phyloP scores from a whole-genome alignment of 2,329 filamentous ascomycete genomes.

The Trichophyton schoenleinii region DNA sequence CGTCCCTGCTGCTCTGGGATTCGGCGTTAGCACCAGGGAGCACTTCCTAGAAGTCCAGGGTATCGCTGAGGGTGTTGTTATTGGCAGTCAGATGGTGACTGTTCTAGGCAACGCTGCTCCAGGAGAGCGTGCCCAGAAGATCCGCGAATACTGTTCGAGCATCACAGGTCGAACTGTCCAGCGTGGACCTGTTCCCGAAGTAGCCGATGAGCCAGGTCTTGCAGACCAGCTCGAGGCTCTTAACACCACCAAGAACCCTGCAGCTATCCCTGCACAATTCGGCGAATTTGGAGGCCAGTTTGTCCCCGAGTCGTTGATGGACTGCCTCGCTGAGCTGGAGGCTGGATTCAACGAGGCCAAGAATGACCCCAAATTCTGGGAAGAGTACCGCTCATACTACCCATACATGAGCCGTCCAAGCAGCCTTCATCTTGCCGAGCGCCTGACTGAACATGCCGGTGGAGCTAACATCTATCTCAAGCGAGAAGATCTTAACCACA shows the following conservation, averaged over 20 bases:
- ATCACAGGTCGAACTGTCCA: slow-evolving; percentile 47
- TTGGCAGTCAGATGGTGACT: slow-evolving; percentile 88
- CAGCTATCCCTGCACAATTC: slow-evolving; percentile 69
- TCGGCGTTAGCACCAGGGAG: slow-evolving; percentile 88
- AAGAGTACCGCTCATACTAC: slow-evolving; percentile 91
- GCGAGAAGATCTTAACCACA: slow-evolving; percentile 94
- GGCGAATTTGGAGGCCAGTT: slow-evolving; percentile 96
- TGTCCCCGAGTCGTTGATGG: slow-evolving; percentile 94
- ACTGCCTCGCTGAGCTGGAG: slow-evolving; percentile 83
- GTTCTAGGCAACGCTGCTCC: slow-evolving; percentile 57
- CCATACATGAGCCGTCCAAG: slow-evolving; percentile 94
- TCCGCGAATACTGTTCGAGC: slow-evolving; percentile 76
- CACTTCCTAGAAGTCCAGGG: slow-evolving; percentile 78
- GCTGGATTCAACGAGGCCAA: slow-evolving; percentile 77
- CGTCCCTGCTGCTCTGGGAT: slow-evolving; percentile 82
- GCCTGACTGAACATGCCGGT: slow-evolving; percentile 75
- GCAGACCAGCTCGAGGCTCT: slow-evolving; percentile 76
- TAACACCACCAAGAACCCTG: slow-evolving; percentile 47
- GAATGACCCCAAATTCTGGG: slow-evolving; percentile 87
- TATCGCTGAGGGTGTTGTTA: slow-evolving; percentile 86
- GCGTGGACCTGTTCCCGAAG: slow-evolving; percentile 32
- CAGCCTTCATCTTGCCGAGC: slow-evolving; percentile 76
- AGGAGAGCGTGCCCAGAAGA: slow-evolving; percentile 55
- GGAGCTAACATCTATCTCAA: slow-evolving; percentile 97
- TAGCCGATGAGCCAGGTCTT: slow-evolving; percentile 46